Evolutionary conservation across 140 eudicot species (phyloP).

Genomic region (Senecio squalidus): DNA sequence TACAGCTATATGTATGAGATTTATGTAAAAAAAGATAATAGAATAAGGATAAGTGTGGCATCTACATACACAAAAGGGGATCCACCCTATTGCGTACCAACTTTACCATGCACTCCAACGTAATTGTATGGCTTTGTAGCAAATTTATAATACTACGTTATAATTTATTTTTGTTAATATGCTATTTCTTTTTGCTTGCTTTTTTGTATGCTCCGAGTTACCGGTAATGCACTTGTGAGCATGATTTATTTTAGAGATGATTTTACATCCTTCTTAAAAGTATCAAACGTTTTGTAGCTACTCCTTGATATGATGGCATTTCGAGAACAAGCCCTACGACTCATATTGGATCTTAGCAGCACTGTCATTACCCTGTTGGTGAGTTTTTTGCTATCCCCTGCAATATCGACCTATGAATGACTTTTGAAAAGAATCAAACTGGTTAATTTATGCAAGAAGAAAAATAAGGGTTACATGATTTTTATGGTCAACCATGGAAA

Average conservation of each 20-base stretch:
- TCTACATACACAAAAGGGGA: background rate
- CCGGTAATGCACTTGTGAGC: slow-evolving; percentile 1
- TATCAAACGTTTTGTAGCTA: slow-evolving; percentile 48
- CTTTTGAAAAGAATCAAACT: slow-evolving; percentile 2
- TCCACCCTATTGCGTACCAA: background rate
- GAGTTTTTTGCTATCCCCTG: slow-evolving; percentile 23
- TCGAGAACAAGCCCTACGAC: slow-evolving; percentile 95
- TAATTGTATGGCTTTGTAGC: too few species aligned
- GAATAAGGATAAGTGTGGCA: background rate
- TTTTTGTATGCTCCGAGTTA: slow-evolving; percentile 7
- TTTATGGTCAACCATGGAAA: slow-evolving; percentile 3
- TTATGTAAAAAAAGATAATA: too few species aligned
- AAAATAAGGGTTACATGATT: background rate
- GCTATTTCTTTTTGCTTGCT: slow-evolving; percentile 1
- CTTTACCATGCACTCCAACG: background rate
- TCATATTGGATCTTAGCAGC: slow-evolving; percentile 94
- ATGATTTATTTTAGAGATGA: slow-evolving; percentile 9
- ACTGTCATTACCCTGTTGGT: slow-evolving; percentile 97
- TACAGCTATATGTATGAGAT: too few species aligned
- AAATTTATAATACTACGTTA: too few species aligned
- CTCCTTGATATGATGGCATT: slow-evolving; percentile 97
- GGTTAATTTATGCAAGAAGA: background rate
- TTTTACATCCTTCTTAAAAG: slow-evolving; percentile 19
- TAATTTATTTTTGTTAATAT: background rate
- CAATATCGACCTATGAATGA: background rate